Conservation (phyloP, 352 stramenopile species). For the Globisporangium radiosum region DNA sequence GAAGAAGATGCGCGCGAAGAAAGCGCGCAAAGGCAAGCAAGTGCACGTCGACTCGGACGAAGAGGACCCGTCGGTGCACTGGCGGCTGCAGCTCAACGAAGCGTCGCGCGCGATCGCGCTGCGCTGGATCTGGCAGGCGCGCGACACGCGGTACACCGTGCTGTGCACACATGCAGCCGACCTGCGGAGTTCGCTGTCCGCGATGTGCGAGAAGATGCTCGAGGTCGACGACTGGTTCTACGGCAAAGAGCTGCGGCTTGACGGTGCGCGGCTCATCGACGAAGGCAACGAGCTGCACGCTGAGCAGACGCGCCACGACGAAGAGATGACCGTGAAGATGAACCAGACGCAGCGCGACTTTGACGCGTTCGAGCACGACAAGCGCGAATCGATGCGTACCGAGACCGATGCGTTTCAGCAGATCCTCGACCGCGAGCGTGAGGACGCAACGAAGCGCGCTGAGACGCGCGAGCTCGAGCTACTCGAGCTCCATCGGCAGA, state of each 20-base stretch:
- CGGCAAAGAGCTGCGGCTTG: slow-evolving; percentile 78
- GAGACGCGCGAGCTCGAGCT: slow-evolving; percentile 77
- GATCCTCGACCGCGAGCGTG: slow-evolving; percentile 50
- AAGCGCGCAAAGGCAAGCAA: slow-evolving; percentile 51
- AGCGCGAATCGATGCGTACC: slow-evolving; percentile 45
- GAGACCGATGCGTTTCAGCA: slow-evolving; percentile 60
- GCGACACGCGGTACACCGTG: slow-evolving; percentile 45
- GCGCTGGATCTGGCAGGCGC: slow-evolving; percentile 76
- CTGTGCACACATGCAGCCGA: slow-evolving; percentile 39
- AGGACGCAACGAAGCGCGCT: slow-evolving; percentile 34
- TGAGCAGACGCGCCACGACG: slow-evolving; percentile 63
- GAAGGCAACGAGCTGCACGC: slow-evolving; percentile 47
- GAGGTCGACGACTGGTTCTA: slow-evolving; percentile 94
- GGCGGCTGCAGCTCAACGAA: slow-evolving; percentile 78
- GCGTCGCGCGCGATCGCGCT: slow-evolving; percentile 67
- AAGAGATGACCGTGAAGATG: slow-evolving; percentile 74
- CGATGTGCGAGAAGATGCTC: slow-evolving; percentile 73
- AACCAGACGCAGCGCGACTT: slow-evolving; percentile 80
- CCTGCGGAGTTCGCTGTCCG: slow-evolving; percentile 47
- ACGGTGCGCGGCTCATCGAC: slow-evolving; percentile 55
- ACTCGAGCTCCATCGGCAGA: slow-evolving; percentile 54
- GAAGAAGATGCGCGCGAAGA: slow-evolving; percentile 80
- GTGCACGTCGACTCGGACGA: slow-evolving; percentile 67
- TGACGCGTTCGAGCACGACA: slow-evolving; percentile 64
- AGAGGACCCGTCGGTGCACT: slow-evolving; percentile 61